Evolutionary conservation across 805 yeast genomes (phyloP), one percentile per base, ranked within the genome.

Genomic region (Nakazawaea laoshanensis): DNA sequence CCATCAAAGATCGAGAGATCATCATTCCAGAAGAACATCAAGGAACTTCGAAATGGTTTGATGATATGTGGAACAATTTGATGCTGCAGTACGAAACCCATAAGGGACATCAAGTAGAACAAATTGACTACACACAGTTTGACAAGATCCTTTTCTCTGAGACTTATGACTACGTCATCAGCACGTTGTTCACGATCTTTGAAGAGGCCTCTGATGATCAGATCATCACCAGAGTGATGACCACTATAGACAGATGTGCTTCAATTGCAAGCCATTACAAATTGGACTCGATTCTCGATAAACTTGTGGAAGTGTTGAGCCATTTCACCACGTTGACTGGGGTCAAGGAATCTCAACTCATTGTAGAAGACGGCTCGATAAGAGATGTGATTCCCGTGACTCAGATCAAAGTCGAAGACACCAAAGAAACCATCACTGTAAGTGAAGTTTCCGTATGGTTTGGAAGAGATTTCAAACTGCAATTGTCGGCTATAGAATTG

Each of bases 21-120:
- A 85, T 92, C 30, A 84, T 94, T 88, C 97, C 98, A 0, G 97
- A 92, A 48, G 98, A 92, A 48, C 96, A 89, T 46, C 94, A 86
- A 50, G 92, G 89, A 11, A 84, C 87, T 8, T 83, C 86, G 14
- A 86, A 82, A 50, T 81, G 95, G 77, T 89, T 88, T 55, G 96
- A 88, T 49, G 89, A 83, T 48, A 65, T 61, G 19, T 83, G 94
- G 94, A 77, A 78, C 43, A 76, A 79, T 38, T 52, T 82, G 39
- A 70, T 83, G 27, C 65, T 71, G 2, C 66, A 70, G 18, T 71
- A 65, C 38, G 61, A 54, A 14, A 49, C 43, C 28, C 49, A 19
- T 13, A 7, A 29, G 3, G 12, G 12, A 4, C 16, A 16, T 4
- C 34, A 25, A 3, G 22, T 47, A 28, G 47, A 43, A 29, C 27